phyloP scores from a whole-genome alignment of 2,329 filamentous ascomycete species.

The Fusarium pseudocircinatum region DNA sequence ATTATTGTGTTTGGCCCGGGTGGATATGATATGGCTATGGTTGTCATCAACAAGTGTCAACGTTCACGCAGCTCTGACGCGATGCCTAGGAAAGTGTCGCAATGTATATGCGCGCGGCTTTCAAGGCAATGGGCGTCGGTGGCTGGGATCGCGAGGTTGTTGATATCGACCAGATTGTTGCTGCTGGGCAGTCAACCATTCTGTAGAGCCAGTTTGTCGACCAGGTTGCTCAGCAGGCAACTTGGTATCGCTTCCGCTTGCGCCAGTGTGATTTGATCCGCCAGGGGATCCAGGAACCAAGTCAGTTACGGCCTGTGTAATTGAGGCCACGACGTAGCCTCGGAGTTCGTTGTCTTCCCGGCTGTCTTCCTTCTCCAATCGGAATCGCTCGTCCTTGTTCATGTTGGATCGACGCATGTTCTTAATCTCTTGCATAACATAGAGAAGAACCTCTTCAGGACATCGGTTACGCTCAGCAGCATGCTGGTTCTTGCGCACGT shows the following conservation, averaged over 20 bases:
- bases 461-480: conserved; percentile 80
- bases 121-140: conserved; percentile 51
- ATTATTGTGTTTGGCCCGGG: conserved; percentile 11
- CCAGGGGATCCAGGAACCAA: conserved; percentile 63
- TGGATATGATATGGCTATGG: neutral
- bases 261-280: conserved; percentile 31
- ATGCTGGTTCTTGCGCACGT: conserved; percentile 76
- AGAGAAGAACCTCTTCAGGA: conserved; percentile 88
- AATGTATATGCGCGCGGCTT: conserved; percentile 24
- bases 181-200: conserved; percentile 62
- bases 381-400: conserved; percentile 85
- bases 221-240: conserved; percentile 68
- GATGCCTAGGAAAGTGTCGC: conserved; percentile 21
- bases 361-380: conserved; percentile 81
- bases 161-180: conserved; percentile 55
- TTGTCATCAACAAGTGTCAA: conserved; percentile 4
- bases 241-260: conserved; percentile 65
- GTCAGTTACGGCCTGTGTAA: conserved; percentile 77
- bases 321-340: conserved; percentile 76
- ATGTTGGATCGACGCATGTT: conserved; percentile 84
- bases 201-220: conserved; percentile 60
- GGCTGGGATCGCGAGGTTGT: conserved; percentile 58
- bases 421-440: conserved; percentile 92
- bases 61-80: conserved; percentile 5
- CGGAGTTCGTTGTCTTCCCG: conserved; percentile 80